phyloP scores from a whole-genome alignment of 768 basidiomycete species.

The Zangia roseola region DNA sequence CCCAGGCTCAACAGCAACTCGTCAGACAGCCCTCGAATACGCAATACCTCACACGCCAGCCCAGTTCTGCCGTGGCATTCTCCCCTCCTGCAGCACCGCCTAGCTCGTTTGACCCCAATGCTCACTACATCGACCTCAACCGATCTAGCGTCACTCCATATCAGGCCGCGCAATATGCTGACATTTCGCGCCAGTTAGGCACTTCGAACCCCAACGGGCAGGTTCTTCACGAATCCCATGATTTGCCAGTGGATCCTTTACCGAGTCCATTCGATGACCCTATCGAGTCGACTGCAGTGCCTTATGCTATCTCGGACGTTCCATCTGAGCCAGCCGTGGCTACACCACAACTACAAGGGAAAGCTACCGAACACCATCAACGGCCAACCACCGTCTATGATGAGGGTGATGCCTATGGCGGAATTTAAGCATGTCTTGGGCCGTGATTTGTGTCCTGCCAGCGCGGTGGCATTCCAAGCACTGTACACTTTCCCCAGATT shows the following conservation, averaged over 20 bases:
- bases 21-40: conserved; percentile 24
- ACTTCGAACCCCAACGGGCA: conserved; percentile 22
- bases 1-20: conserved; percentile 28
- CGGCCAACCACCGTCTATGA: conserved; percentile 54
- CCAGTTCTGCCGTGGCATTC: conserved; percentile 17
- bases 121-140: conserved; percentile 62
- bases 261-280: conserved; percentile 32
- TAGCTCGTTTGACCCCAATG: conserved; percentile 18
- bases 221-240: conserved; percentile 11
- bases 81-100: conserved; percentile 2
- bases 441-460: conserved; percentile 4
- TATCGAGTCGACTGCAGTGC: neutral
- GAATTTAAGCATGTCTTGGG: conserved; percentile 43
- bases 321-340: conserved; percentile 15
- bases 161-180: conserved; percentile 74
- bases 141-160: conserved; percentile 72
- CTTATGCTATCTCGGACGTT: conserved; percentile 33
- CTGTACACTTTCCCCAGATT: conserved; percentile 20
- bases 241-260: conserved; percentile 22
- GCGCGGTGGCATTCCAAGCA: conserved; percentile 9
- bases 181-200: conserved; percentile 60
- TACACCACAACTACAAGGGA: conserved; percentile 10
- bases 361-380: conserved; percentile 23
- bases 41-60: conserved; percentile 21
- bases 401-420: conserved; percentile 68